phyloP scores from a whole-genome alignment of 2,329 filamentous ascomycete genomes.

The Corinectria fuckeliana region DNA sequence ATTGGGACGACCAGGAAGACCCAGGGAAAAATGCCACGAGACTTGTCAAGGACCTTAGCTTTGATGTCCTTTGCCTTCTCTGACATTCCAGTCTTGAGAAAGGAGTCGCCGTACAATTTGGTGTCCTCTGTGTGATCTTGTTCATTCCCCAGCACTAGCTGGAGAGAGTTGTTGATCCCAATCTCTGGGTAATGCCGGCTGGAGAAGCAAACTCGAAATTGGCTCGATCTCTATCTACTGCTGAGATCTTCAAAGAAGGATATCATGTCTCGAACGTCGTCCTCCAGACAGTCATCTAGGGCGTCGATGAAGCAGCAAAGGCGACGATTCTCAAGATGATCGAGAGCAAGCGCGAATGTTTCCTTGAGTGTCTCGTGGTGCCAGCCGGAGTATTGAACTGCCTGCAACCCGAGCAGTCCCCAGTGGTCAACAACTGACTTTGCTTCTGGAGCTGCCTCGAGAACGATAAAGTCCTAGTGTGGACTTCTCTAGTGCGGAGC shows the following conservation, averaged over 20 bases:
- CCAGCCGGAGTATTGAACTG: not conserved
- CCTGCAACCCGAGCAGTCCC: not conserved
- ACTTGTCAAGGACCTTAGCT: slow-evolving; percentile 42
- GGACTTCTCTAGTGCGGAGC: slow-evolving; percentile 51
- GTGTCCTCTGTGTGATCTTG: slow-evolving; percentile 39
- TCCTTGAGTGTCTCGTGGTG: not conserved
- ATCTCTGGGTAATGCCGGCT: slow-evolving; percentile 57
- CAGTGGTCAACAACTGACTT: not conserved
- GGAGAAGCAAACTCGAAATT: slow-evolving; percentile 49
- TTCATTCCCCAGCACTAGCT: slow-evolving; percentile 37
- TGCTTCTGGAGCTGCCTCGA: slow-evolving; percentile 38
- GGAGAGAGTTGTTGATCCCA: slow-evolving; percentile 34
- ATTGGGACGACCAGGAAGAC: slow-evolving; percentile 48
- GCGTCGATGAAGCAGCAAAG: slow-evolving; percentile 46
- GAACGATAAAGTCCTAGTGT: slow-evolving; percentile 56
- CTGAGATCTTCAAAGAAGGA: slow-evolving; percentile 48
- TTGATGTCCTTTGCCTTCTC: not conserved
- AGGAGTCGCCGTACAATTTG: slow-evolving; percentile 19
- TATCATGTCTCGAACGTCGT: slow-evolving; percentile 50
- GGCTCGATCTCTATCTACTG: slow-evolving; percentile 24
- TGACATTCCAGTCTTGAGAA: slow-evolving; percentile 12
- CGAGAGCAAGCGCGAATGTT: not conserved
- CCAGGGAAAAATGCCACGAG: slow-evolving; percentile 54
- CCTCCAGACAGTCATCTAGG: slow-evolving; percentile 54
- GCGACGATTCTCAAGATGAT: not conserved